Base-by-base conservation (phyloP, 148 eudicot genomes). In the Nepenthes gracilis region DNA sequence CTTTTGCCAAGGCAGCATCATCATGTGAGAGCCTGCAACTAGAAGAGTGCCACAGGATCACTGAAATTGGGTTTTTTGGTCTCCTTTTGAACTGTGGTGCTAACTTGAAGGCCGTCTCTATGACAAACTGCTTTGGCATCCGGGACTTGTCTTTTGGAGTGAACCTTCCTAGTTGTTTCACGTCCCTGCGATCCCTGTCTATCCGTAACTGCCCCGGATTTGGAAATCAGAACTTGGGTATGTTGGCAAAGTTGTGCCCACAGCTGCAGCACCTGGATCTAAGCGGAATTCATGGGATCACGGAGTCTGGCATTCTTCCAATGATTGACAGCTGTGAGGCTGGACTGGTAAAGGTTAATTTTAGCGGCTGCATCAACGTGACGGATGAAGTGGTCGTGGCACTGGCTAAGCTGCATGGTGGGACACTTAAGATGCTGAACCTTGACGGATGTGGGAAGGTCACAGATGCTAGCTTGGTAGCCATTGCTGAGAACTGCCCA, bases 41-140 rank as follows among this genome's bases (percentile, higher is more conserved):
- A 12, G 95, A 93, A 37, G 99, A 93, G 63, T 85, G 94, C 80
- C 95, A 86, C 75, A 81, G 87, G 81, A 68, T 93, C 67, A 88
- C 99, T 58, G 92, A 84, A 64, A 64, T 62, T 47, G 99, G 96
- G 63, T 66, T 93, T 72, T 82, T 93, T 65, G 83, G 80, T 61
- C 73, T 86, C 47, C 77, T 93, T 67, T 54, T 75, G 58, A 77
- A 73, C 76, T 84, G 79, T 78, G 78, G 80, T 61, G 59, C 70
- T 14, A 82, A 75, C 50, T 65, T 93, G 72, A 86, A 81, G 84
- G 76, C 92, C 81, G 63, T 93, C 66, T 47, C 87, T 36, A 43
- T 86, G 64, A 60, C 79, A 12, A 80, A 62, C 70, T 93, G 95
- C 71, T 68, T 82, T 49, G 96, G 96, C 3, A 67, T 84, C 53